A percentile compares a stretch with the other conserved stretches of the same genome.
phyloP scores from a whole-genome alignment of 1,139 yeast genomes.

The Saccharomycopsis crataegensis region DNA sequence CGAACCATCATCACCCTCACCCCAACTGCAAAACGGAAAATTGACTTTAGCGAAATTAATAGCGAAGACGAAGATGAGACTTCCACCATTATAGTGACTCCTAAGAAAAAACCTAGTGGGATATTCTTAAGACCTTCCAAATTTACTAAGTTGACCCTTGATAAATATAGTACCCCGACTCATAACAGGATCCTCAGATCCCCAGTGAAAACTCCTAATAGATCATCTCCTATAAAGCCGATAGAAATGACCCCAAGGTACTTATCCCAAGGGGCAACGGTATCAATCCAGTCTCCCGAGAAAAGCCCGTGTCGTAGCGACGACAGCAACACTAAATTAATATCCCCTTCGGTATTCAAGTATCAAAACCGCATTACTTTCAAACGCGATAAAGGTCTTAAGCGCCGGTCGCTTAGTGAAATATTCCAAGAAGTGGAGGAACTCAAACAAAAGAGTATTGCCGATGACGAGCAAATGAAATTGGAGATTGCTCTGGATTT shows the following conservation, averaged over 20 bases:
- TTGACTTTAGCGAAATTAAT: slow-evolving; percentile 9
- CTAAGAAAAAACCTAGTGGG: not conserved
- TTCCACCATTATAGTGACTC: not conserved
- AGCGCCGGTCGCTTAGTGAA: slow-evolving; percentile 13
- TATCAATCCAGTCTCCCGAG: not conserved
- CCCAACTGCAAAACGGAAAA: slow-evolving; percentile 11
- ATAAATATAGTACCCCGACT: slow-evolving; percentile 7
- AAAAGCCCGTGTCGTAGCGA: not conserved
- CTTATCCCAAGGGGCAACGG: slow-evolving; percentile 5
- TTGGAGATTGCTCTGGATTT: slow-evolving; percentile 7
- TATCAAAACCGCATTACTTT: not conserved
- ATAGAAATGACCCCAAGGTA: slow-evolving; percentile 7
- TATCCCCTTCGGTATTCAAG: slow-evolving; percentile 8
- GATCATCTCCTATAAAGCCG: not conserved
- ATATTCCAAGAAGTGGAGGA: slow-evolving; percentile 15
- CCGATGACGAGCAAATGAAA: slow-evolving; percentile 8
- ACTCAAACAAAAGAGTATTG: slow-evolving; percentile 5
- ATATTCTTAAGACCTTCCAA: not conserved
- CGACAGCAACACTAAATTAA: not conserved
- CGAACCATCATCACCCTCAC: not conserved
- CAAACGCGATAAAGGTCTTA: not conserved
- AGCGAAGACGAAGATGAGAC: slow-evolving; percentile 13
- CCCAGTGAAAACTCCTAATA: not conserved
- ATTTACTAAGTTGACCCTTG: not conserved
- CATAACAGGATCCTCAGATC: slow-evolving; percentile 2